Conservation (phyloP, 495 filamentous ascomycete species). For the Margaritispora aquatica region DNA sequence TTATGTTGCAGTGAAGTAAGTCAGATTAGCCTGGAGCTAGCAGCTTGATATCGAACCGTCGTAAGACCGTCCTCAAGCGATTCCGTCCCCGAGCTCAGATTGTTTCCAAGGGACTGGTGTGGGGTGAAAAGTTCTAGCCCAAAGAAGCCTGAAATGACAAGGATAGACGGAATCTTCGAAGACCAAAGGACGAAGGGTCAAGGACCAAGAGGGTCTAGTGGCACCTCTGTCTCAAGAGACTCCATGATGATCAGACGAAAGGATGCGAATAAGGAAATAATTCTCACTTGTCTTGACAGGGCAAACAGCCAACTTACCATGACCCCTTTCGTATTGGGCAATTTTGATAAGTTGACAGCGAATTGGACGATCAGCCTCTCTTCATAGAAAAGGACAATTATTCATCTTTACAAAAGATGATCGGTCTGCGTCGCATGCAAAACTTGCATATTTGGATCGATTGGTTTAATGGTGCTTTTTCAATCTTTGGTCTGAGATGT, state of each 20-base stretch:
- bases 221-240: background rate
- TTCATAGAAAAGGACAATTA: too few relatives aligned
- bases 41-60: background rate
- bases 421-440: constrained; percentile 9
- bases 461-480: background rate
- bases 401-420: too few relatives aligned
- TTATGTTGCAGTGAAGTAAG: too few relatives aligned
- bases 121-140: constrained; percentile 1
- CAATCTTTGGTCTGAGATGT: constrained; percentile 2
- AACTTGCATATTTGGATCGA: background rate
- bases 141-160: background rate
- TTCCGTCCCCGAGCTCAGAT: constrained; percentile 12
- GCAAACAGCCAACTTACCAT: background rate
- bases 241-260: background rate
- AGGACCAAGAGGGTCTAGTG: background rate
- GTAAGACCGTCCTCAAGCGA: background rate
- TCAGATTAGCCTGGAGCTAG: constrained; percentile 1
- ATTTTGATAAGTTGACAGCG: background rate
- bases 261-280: background rate
- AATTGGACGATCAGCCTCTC: background rate
- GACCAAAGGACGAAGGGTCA: too few relatives aligned
- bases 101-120: constrained; percentile 18
- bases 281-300: background rate
- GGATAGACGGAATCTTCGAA: constrained; percentile 4
- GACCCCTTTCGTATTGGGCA: background rate